These are phyloP conservation scores for Penicillium roqueforti DNA, from an alignment of 495 filamentous ascomycete genomes.

Conservation along the genomic window DNA sequence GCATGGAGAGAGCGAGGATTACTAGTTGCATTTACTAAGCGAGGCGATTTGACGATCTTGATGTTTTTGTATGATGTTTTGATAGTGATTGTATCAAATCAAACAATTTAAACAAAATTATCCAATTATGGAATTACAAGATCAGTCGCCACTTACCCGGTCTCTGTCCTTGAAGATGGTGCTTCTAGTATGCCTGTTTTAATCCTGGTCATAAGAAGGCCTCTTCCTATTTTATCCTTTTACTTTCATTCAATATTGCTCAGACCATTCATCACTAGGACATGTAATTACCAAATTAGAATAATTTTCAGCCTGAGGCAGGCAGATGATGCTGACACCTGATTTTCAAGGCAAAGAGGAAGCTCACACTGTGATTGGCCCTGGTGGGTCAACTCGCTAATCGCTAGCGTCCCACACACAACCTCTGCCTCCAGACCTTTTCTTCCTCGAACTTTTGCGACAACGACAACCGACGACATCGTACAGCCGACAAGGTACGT, in stretches of 20 bases:
- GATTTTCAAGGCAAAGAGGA: background rate
- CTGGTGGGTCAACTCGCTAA: slow-evolving; percentile 32
- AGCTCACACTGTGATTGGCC: slow-evolving; percentile 12
- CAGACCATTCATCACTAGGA: no score
- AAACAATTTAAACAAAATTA: background rate
- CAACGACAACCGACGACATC: slow-evolving; percentile 48
- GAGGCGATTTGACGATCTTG: background rate
- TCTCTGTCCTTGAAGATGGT: no score
- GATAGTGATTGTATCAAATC: background rate
- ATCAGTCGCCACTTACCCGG: background rate
- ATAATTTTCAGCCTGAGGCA: background rate
- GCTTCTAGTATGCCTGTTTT: background rate
- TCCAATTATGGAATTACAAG: background rate
- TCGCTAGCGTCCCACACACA: slow-evolving; percentile 49
- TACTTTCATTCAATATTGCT: background rate
- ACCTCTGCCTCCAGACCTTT: slow-evolving; percentile 32
- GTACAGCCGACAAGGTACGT: slow-evolving; percentile 51
- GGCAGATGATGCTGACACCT: background rate
- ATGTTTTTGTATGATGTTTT: background rate
- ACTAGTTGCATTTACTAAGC: slow-evolving; percentile 1
- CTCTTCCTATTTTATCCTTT: background rate
- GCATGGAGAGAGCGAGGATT: background rate
- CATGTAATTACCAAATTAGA: no score
- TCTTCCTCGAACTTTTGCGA: slow-evolving; percentile 42
- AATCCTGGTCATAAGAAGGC: background rate